Base-by-base conservation (phyloP, 805 yeast species). In the Nakazawaea holstii region DNA sequence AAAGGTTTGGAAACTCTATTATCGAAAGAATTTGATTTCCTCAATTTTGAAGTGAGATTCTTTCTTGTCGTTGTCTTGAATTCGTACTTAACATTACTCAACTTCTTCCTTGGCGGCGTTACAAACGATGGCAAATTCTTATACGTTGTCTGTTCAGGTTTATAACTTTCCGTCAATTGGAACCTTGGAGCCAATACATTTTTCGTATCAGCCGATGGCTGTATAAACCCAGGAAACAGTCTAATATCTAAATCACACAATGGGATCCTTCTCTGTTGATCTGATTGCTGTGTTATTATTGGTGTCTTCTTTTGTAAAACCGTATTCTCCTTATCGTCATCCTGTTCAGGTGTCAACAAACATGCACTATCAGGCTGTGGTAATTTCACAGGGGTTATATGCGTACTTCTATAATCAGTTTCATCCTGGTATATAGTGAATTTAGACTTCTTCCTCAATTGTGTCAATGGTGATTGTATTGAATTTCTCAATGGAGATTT, bases 341-440 rank as follows among this genome's bases (percentile, higher is more conserved):
- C 56, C 9, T 66, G 65, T 45, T 64, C 70, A 4, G 63, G 63
- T 9, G 49, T 45, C 27, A 75, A 47, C 14, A 20, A 20, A 20
- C 24, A 20, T 20, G 24, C 5, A 5, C 5, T 20, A 5, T 5
- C 24, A 5, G 39, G 17, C 28, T 15, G 17, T 15, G 39, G 13
- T 20, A 17, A n/a, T 36, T 17, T 15, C 43, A 41, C n/a, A 20
- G 24, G 24, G 4, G 33, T 30, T n/a, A 30, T n/a, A 33, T 13
- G 36, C 30, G 10, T 11, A 33, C 32, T 35, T 32, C 49, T 47
- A 15, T 41, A 47, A 29, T 42, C 33, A 15, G 42, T 31, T n/a
- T 42, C 43, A 29, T 47, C 49, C n/a, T 42, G 42, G 28, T 29
- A 46, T 27, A 47, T 47, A 9, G 46, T 47, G 43, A 47, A 47